Evolutionary conservation across 179 eudicot genomes (phyloP), one percentile per base, ranked within the genome.

Genomic region (Pouteria campechiana): DNA sequence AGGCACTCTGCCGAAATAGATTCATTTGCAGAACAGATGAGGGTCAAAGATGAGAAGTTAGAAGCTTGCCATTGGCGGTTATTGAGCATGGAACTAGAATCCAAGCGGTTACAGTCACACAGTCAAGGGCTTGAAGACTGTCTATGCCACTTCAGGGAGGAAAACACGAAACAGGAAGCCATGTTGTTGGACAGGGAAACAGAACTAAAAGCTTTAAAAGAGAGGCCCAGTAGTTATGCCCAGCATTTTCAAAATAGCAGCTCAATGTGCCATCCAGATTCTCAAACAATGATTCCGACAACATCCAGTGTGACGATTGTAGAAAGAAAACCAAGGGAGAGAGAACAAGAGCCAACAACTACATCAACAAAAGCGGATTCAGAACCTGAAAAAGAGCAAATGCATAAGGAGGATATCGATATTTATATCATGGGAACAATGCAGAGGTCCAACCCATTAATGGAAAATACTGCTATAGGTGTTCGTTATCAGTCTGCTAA

Each of bases 21-120:
- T 38, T 85, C 87, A 7, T 79, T 90, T 45, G 65, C 80, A 4
- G 92, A 82, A 54, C 80, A 81, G 51, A 48, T 90, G 63, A 69
- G 76, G 37, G 55, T 76, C 33, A 85, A 74, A 48, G 90, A 86
- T 18, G 93, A 90, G 41, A 89, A 75, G 47, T 44, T 90, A 60
- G 88, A 82, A 77, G 78, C 72, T 33, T 75, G 55, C 10, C 78
- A 65, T 6, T 79, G 94, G 96, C 72, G 74, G 57, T 48, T 65
- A 38, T 17, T 78, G 16, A 75, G 83, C 63, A 59, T 66, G 72
- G 98, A 86, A 35, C 37, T 75, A 5, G 87, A 90, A 40, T 64
- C 74, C 11, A 86, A 77, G 70, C 52, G 78, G 37, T 32, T 79
- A 22, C 65, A 67, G 17, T 56, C 94, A 11, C 78, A 68, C 21